A percentile compares a stretch with the other conserved stretches of the same genome.
Conservation (phyloP, 2,329 filamentous ascomycete species). For the Pseudocercospora pini-densiflorae region DNA sequence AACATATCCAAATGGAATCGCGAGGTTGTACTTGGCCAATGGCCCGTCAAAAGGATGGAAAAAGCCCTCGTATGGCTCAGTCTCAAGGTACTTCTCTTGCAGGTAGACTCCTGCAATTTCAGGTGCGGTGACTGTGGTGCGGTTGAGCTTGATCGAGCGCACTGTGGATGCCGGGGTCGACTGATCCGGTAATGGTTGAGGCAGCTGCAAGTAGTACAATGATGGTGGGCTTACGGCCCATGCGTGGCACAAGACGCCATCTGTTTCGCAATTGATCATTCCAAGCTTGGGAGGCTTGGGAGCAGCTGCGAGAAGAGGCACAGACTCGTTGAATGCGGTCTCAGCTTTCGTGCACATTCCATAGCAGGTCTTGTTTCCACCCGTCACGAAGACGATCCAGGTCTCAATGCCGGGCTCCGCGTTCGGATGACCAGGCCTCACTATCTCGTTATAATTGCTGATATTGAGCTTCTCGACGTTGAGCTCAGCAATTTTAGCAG, state of each 20-base stretch:
- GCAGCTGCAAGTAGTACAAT: conserved; percentile 68
- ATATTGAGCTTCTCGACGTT: conserved; percentile 66
- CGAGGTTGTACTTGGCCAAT: conserved; percentile 65
- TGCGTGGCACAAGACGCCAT: conserved; percentile 74
- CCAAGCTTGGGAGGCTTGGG: conserved; percentile 69
- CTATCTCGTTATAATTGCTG: conserved; percentile 71
- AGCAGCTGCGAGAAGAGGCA: conserved; percentile 61
- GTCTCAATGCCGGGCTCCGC: conserved; percentile 67
- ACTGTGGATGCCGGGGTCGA: conserved; percentile 66
- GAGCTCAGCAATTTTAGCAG: conserved; percentile 56
- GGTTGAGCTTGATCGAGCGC: conserved; percentile 69
- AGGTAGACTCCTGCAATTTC: conserved; percentile 65
- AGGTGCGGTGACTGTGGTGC: conserved; percentile 68
- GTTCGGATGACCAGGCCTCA: conserved; percentile 65
- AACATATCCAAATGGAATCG: conserved; percentile 68
- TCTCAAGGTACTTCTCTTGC: conserved; percentile 61
- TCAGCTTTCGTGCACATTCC: conserved; percentile 70
- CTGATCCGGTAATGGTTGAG: conserved; percentile 65
- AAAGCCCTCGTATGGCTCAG: conserved; percentile 62
- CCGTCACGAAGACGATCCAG: conserved; percentile 76
- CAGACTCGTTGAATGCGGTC: conserved; percentile 59
- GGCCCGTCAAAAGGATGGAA: conserved; percentile 79
- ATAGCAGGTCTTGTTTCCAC: conserved; percentile 78
- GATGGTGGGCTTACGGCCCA: conserved; percentile 70
- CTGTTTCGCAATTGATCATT: conserved; percentile 73